phyloP scores from a whole-genome alignment of 1,284 basidiomycete species.

The Hemileia vastatrix region DNA sequence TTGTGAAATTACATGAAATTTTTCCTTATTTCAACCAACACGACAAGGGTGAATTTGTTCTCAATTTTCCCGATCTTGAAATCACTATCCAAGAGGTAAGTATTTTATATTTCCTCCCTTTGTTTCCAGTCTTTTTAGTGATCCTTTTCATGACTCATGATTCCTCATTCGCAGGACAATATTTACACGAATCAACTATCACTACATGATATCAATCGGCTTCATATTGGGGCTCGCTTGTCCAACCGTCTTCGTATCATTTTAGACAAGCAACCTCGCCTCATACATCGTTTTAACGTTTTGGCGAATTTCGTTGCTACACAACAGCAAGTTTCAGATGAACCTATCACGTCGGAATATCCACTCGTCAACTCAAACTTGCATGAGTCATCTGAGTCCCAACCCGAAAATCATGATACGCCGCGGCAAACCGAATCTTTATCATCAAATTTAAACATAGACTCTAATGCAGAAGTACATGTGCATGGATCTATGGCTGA shows the following conservation, averaged over 20 bases:
- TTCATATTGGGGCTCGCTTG: constrained; percentile 14
- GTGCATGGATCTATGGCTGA: too few relatives aligned
- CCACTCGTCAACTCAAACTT: too few relatives aligned
- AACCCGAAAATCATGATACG: too few relatives aligned
- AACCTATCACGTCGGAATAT: too few relatives aligned
- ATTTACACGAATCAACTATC: constrained; percentile 12
- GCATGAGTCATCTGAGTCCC: too few relatives aligned
- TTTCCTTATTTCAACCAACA: constrained; percentile 9
- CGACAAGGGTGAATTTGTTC: constrained; percentile 11
- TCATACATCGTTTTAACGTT: constrained; percentile 21
- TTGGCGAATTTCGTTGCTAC: too few relatives aligned
- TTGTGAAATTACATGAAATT: constrained; percentile 7
- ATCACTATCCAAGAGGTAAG: constrained; percentile 14
- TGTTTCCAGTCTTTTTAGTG: not conserved
- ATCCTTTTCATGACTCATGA: not conserved
- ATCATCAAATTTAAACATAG: too few relatives aligned
- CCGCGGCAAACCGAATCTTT: too few relatives aligned
- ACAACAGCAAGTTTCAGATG: too few relatives aligned
- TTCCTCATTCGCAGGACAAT: constrained; percentile 5
- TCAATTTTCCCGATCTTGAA: constrained; percentile 11
- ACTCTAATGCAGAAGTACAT: too few relatives aligned
- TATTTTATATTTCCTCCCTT: too few relatives aligned
- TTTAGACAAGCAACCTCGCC: constrained; percentile 16
- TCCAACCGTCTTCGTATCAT: constrained; percentile 5
- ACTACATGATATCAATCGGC: constrained; percentile 19